Base-by-base conservation (phyloP, 495 filamentous ascomycete genomes). In the Lasiosphaeria hispida region DNA sequence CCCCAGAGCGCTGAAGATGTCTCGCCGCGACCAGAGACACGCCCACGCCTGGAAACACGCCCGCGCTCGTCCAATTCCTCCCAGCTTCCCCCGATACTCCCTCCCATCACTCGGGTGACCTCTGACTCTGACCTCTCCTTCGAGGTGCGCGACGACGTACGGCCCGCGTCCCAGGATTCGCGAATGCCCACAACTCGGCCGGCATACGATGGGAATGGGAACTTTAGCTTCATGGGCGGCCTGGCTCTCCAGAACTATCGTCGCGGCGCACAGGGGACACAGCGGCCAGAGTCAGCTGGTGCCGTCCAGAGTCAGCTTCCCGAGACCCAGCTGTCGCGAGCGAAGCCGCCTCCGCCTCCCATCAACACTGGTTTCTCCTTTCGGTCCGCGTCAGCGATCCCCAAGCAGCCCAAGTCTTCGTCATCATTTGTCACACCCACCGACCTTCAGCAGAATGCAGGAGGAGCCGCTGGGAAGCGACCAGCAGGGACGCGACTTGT, bases 51-150 rank as follows among this genome's bases (percentile, higher is more conserved):
- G 15, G 68, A 77, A 35, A 65, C 71, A 53, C 71, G 75, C 57
- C 73, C 73, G 58, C 68, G 70, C 43, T 71, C 75, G 43, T 65
- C 71, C 35, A 70, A 70, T 62, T 68, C 68, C 53, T 39, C 68
- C 37, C 59, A 66, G 42, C 33, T 57, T 39, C 75, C 77, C 17
- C 76, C 77, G 17, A 68, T 67, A 1, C 62, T 80, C 10, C 76
- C 78, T n/a, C 76, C 75, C 14, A 78, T 79, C 49, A 50, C 73
- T 17, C 68, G 77, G 11, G 71, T 81, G 30, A 68, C 74, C 15
- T 80, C 78, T 51, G 75, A 72, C 18, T 61, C 64, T 9, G 69
- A 67, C 10, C 42, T 42, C 36, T 17, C 45, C 52, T 49, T 58
- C 48, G 23, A 61, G 18, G 37, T 47, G 14, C 50, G 33, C 41